A percentile compares a stretch with the other conserved stretches of the same genome.
phyloP scores from a whole-genome alignment of 176 grass and related monocot genomes.

The Eleusine indica region DNA sequence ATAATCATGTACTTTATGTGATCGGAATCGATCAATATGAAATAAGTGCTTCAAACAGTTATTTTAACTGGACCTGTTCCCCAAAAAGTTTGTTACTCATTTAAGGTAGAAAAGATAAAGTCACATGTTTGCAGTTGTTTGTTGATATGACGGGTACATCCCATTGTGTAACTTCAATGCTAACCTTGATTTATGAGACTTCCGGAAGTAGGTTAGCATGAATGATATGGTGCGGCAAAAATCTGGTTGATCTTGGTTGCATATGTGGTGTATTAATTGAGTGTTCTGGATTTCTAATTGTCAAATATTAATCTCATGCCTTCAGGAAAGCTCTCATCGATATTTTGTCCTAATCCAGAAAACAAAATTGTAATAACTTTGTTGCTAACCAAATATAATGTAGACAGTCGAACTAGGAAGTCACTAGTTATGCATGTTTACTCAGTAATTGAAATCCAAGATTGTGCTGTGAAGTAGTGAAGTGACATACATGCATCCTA shows the following conservation, averaged over 20 bases:
- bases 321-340: background rate
- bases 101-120: too few species aligned
- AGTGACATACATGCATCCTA: background rate
- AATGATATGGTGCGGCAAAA: background rate
- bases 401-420: background rate
- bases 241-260: background rate
- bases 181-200: constrained; percentile 5
- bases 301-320: background rate
- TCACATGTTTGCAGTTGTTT: background rate
- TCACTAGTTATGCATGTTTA: background rate
- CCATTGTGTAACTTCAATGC: background rate
- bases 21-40: background rate
- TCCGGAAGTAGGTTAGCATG: background rate
- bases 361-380: background rate
- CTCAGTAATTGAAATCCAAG: background rate
- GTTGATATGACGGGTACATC: background rate
- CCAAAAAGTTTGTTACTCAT: background rate
- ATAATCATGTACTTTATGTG: background rate
- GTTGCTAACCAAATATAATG: background rate
- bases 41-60: background rate
- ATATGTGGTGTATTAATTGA: background rate
- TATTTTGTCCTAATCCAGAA: background rate
- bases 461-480: constrained; percentile 1
- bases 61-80: background rate
- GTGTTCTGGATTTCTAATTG: background rate